A percentile compares a stretch with the other conserved stretches of the same genome.
Conservation (phyloP, 768 basidiomycete species). For the Sporobolomyces pararoseus region DNA sequence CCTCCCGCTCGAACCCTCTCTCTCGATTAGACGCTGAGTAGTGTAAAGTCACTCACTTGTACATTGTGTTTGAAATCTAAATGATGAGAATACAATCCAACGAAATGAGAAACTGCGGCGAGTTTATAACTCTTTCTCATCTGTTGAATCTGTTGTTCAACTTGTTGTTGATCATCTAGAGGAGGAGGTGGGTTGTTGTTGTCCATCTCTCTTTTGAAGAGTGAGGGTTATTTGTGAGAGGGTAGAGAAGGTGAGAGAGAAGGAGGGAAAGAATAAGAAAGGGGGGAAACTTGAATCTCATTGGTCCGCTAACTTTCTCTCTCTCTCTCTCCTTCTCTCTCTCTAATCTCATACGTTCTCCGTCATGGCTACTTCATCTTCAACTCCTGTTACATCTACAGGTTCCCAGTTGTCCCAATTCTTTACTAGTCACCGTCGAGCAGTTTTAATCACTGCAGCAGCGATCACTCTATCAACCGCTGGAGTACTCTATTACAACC, state of each 20-base stretch:
- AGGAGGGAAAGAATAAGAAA: background rate
- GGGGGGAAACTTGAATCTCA: too few relatives aligned
- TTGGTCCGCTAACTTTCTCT: too few relatives aligned
- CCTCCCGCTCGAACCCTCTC: background rate
- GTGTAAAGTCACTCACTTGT: conserved; percentile 23
- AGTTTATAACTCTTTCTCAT: conserved; percentile 16
- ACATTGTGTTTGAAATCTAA: conserved; percentile 22
- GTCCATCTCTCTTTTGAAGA: background rate
- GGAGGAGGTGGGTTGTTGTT: too few relatives aligned
- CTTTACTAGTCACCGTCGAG: conserved; percentile 18
- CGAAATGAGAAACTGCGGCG: conserved; percentile 29
- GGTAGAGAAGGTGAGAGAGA: background rate
- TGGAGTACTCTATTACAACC: conserved; percentile 61
- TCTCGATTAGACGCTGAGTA: background rate
- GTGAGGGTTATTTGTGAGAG: too few relatives aligned
- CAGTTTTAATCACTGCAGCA: conserved; percentile 63
- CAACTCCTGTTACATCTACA: background rate
- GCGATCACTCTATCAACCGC: conserved; percentile 65
- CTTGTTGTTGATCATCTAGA: too few relatives aligned
- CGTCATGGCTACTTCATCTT: background rate
- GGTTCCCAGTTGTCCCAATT: conserved; percentile 6
- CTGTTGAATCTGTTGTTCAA: background rate
- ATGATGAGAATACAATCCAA: conserved; percentile 33
- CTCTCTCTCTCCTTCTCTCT: background rate
- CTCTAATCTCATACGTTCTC: background rate